Evolutionary conservation across 257 asterid genomes (phyloP).

Genomic region (Eucommia ulmoides): DNA sequence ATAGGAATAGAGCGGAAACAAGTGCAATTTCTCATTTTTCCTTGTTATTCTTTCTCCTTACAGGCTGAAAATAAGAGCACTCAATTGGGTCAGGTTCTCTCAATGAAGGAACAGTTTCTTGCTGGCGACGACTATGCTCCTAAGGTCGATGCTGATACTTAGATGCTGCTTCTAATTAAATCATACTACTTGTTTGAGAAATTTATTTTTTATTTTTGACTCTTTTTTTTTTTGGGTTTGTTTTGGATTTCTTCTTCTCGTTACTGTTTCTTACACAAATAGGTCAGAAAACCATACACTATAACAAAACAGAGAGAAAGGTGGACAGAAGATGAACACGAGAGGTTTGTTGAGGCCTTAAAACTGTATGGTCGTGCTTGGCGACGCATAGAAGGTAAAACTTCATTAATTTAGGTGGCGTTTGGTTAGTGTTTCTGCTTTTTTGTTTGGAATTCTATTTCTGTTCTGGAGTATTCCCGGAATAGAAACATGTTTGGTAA

Average conservation of each 20-base stretch:
- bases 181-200: too few relatives aligned
- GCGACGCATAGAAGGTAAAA: constrained; percentile 97
- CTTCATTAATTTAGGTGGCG: too few relatives aligned
- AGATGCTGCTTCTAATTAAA: too few relatives aligned
- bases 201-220: not conserved
- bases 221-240: not conserved
- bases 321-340: constrained; percentile 94
- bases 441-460: too few relatives aligned
- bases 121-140: constrained; percentile 44
- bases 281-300: constrained; percentile 88
- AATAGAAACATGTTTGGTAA: too few relatives aligned
- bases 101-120: constrained; percentile 25
- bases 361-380: constrained; percentile 87
- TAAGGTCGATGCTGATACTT: constrained; percentile 31
- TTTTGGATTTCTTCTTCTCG: constrained; percentile 3
- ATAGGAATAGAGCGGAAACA: too few relatives aligned
- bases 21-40: too few relatives aligned
- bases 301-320: constrained; percentile 88
- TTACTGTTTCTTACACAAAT: constrained; percentile 4
- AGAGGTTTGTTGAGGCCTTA: constrained; percentile 74
- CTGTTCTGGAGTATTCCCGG: too few relatives aligned
- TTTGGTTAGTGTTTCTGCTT: too few relatives aligned
- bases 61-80: too few relatives aligned
- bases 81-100: too few relatives aligned
- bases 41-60: too few relatives aligned